Evolutionary conservation across 805 yeast genomes (phyloP).

Genomic region (Tetrapisispora fleetii): DNA sequence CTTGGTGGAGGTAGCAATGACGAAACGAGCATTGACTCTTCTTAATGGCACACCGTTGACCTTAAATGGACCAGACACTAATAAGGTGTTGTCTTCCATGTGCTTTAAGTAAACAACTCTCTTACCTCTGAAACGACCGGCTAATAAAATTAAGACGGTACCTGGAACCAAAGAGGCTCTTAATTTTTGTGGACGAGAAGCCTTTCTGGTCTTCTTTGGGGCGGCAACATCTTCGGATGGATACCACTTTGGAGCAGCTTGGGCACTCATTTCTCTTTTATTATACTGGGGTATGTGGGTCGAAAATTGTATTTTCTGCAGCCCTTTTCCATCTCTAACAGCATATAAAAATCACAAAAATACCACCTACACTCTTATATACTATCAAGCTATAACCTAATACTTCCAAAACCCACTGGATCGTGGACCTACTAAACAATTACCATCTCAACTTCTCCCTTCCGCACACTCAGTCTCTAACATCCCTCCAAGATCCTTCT

Average conservation of each 20-base stretch:
- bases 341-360: no score
- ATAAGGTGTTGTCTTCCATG: slow-evolving; percentile 94
- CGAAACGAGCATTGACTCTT: slow-evolving; percentile 98
- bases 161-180: slow-evolving; percentile 97
- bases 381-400: no score
- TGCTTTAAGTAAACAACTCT: slow-evolving; percentile 96
- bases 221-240: slow-evolving; percentile 85
- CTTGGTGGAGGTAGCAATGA: slow-evolving; percentile 95
- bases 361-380: no score
- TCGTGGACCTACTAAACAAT: no score
- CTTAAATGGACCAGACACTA: slow-evolving; percentile 98
- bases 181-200: slow-evolving; percentile 86
- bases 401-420: no score
- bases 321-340: not conserved
- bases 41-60: slow-evolving; percentile 99
- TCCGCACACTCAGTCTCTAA: no score
- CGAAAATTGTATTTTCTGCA: not conserved
- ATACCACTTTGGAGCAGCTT: slow-evolving; percentile 75
- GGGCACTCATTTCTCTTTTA: slow-evolving; percentile 29
- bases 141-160: slow-evolving; percentile 91
- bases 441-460: no score
- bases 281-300: slow-evolving; percentile 2
- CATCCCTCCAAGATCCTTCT: no score
- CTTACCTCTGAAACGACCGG: slow-evolving; percentile 99
- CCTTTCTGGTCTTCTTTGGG: slow-evolving; percentile 83